These are phyloP conservation scores for Turnera subulata DNA, from an alignment of 345 rosid genomes.

Conservation along the genomic window DNA sequence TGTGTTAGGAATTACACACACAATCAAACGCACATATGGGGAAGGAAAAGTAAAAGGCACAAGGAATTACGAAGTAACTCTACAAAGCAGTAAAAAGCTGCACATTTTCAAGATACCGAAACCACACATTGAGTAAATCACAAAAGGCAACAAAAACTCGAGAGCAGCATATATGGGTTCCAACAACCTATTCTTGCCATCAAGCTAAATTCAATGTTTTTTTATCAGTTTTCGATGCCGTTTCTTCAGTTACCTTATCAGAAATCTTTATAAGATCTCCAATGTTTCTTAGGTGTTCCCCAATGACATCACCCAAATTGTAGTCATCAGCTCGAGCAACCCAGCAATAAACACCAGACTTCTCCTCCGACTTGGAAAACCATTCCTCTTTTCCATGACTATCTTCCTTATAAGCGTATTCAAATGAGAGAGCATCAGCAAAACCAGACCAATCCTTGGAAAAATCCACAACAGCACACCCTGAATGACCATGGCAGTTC, in stretches of 20 bases:
- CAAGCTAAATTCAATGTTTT: constrained; percentile 46
- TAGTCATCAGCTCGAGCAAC: constrained; percentile 90
- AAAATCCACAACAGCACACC: constrained; percentile 79
- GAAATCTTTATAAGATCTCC: constrained; percentile 77
- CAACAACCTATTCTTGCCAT: constrained; percentile 48
- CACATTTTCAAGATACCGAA: too few relatives aligned
- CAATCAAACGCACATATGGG: too few relatives aligned
- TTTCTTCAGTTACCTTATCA: constrained; percentile 81
- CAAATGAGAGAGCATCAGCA: constrained; percentile 82
- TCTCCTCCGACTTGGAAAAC: constrained; percentile 38
- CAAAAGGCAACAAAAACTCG: too few relatives aligned
- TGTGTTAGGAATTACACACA: too few relatives aligned
- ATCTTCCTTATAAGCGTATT: constrained; percentile 78
- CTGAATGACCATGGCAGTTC: constrained; percentile 97
- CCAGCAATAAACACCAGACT: constrained; percentile 78
- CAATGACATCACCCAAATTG: constrained; percentile 49
- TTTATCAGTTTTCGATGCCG: constrained; percentile 65
- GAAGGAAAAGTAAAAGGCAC: too few relatives aligned
- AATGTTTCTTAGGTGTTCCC: constrained; percentile 68
- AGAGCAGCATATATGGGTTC: too few relatives aligned
- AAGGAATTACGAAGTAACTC: too few relatives aligned
- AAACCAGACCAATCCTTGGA: constrained; percentile 89
- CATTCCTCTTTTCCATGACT: constrained; percentile 76
- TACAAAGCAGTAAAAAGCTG: too few relatives aligned
- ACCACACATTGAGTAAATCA: too few relatives aligned